Evolutionary conservation across 768 basidiomycete species (phyloP), one percentile per base, ranked within the genome.

Genomic region (Kwoniella dejecticola): DNA sequence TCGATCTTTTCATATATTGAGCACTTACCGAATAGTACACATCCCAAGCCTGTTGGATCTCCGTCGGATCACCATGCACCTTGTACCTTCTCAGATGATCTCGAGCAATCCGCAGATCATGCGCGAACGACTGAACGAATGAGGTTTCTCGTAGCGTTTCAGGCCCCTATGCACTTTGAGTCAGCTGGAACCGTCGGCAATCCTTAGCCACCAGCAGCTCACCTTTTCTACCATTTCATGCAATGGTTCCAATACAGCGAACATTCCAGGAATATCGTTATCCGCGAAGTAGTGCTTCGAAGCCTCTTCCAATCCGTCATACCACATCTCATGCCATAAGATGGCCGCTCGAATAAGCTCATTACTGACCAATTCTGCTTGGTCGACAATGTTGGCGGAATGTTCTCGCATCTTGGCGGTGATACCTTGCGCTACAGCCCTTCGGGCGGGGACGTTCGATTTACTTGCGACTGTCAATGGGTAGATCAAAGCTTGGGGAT

Each of bases 281-380:
- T 98, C 96, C 10, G 91, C 93, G 83, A 94, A 99, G 81, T 93
- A 99, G 46, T 92, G 81, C 41, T 96, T 85, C 6, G 94, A 96
- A 5, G 96, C 96, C 79, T 99, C 96, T 80, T 99, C 96, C 21
- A 99, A 82, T 17, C 91, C 93, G 80, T 99, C 96, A 70, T 97
- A 93, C 96, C 96, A 99, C 66, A 93, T 82, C 77, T 99, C 96
- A 69, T 98, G 94, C 96, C 96, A 99, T 11, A 99, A 82, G 62
- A 99, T 98, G 6, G 96, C 95, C 6, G 98, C 91, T 19, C 96
- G 88, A 61, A 98, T 97, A 36, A 99, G 84, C 76, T 99, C 96
- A 29, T 89, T 87, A 74, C 91, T 91, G 78, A 99, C 91, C 24
- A 95, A 76, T 46, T 88, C 81, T 10, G 93, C 90, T 81, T 97